Evolutionary conservation across 306 rosid species (phyloP), one percentile per base, ranked within the genome.

Genomic region (Arachis stenosperma): DNA sequence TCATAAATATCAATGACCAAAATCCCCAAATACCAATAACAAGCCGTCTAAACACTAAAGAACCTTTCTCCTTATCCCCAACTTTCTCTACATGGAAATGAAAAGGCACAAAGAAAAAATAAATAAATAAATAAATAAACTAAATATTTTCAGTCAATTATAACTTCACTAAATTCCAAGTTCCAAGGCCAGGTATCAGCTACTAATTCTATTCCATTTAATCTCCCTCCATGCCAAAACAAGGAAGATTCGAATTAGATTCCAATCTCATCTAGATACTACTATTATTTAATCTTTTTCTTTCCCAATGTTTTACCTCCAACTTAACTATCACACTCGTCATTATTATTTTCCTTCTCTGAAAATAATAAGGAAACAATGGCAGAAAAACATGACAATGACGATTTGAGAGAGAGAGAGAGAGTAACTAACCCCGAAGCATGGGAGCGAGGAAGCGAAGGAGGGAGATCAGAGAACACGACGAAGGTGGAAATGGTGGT

Each of bases 341-440:
- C 37, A 33, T 33, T 33, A 33, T 33, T 33, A 33, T 33, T 33
- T 33, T 33, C 37, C 37, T 2, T 33, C 3, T 33, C 37, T 33
- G 37, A 2, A 33, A 33, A 33, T 2, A 17, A 17, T 17, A 17
- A 17, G 17, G 17, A 17, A 17, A 17, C 17, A 17, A 17, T 17
- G 17, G 17, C 17, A 17, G 17, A 17, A 17, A 17, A 17, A 17
- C 17, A 17, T 17, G 11, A 48, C 36, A 14, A 37, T 62, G 9
- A 60, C 9, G 40, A 58, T 58, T 4, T 33, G 48, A 40, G 33
- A 58, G 10, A 46, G 2, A 50, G 17, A 50, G 17, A 52, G 57
- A 52, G 15, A 52, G 42, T 27, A 14, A 70, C 82, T 41, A 57
- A 87, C 96, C 96, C 73, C 6, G 88, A 73, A 29, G 43, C 76